phyloP scores from a whole-genome alignment of 768 basidiomycete genomes.

The Termitomyces sp. region DNA sequence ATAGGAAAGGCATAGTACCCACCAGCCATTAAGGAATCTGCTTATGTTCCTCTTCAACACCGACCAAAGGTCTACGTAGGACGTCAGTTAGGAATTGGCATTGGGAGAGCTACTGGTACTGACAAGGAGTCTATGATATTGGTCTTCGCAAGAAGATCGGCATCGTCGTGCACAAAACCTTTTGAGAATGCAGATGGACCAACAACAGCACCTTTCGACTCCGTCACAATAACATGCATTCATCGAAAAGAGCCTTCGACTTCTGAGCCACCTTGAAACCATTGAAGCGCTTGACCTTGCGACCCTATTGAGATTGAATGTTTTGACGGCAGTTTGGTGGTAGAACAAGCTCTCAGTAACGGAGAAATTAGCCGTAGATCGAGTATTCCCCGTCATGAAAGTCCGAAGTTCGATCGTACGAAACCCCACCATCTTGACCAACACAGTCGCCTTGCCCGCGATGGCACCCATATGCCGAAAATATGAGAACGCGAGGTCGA shows the following conservation, averaged over 20 bases:
- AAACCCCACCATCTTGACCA: conserved; percentile 80
- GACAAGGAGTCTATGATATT: conserved; percentile 90
- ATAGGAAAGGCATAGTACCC: no score
- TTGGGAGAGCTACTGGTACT: conserved; percentile 18
- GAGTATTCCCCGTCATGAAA: conserved; percentile 58
- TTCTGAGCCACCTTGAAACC: conserved; percentile 26
- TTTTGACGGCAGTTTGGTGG: conserved; percentile 59
- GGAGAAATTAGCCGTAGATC: conserved; percentile 69
- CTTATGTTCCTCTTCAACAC: conserved; percentile 62
- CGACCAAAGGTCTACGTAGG: conserved; percentile 58
- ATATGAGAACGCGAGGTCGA: conserved; percentile 74
- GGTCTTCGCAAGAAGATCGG: conserved; percentile 68
- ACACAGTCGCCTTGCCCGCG: conserved; percentile 58
- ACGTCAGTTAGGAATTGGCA: not conserved
- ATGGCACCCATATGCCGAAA: conserved; percentile 76
- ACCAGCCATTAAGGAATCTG: conserved; percentile 77
- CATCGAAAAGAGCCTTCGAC: conserved; percentile 64
- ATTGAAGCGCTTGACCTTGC: conserved; percentile 56
- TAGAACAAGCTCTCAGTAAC: conserved; percentile 89
- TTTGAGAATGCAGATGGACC: conserved; percentile 69
- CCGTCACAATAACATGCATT: conserved; percentile 19
- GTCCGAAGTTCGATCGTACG: conserved; percentile 77
- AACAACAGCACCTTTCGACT: no score
- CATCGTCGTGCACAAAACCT: conserved; percentile 73
- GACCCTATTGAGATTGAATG: conserved; percentile 80